phyloP scores from a whole-genome alignment of 345 rosid genomes.

The Trapa incisa region DNA sequence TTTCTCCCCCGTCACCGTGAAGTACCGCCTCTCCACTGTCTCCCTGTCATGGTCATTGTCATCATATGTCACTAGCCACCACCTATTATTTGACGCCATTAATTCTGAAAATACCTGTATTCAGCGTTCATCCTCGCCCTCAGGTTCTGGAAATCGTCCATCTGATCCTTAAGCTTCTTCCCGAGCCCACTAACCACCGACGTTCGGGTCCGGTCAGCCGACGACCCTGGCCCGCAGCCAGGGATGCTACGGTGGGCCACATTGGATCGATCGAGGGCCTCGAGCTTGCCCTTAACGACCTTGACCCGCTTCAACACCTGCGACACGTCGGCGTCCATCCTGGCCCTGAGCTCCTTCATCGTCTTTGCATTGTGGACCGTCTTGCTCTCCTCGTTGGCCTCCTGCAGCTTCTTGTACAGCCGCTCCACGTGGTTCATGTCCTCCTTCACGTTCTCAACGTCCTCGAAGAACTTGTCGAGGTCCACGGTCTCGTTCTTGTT shows the following conservation, averaged over 20 bases:
- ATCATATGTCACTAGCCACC: no score
- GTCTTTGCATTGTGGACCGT: slow-evolving; percentile 53
- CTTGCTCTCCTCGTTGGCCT: slow-evolving; percentile 67
- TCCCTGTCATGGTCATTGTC: slow-evolving; percentile 21
- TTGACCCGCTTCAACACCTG: slow-evolving; percentile 60
- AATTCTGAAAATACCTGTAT: slow-evolving; percentile 8
- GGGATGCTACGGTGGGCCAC: slow-evolving; percentile 47
- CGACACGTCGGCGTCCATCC: slow-evolving; percentile 50
- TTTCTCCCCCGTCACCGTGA: slow-evolving; percentile 59
- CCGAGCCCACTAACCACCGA: slow-evolving; percentile 69
- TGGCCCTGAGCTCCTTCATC: slow-evolving; percentile 41
- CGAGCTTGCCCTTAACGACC: slow-evolving; percentile 55
- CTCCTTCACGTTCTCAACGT: slow-evolving; percentile 57
- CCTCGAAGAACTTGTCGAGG: slow-evolving; percentile 72
- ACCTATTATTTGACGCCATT: no score
- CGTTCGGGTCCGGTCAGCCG: slow-evolving; percentile 61
- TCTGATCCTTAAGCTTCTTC: slow-evolving; percentile 59
- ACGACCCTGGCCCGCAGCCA: slow-evolving; percentile 69
- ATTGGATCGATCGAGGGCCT: slow-evolving; percentile 55
- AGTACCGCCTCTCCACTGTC: slow-evolving; percentile 72
- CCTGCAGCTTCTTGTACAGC: slow-evolving; percentile 51
- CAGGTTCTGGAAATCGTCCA: slow-evolving; percentile 60
- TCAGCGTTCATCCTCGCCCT: slow-evolving; percentile 42
- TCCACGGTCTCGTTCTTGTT: slow-evolving; percentile 42
- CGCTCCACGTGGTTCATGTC: slow-evolving; percentile 49